phyloP scores from a whole-genome alignment of 768 basidiomycete species.

The Leccinum incarnatum region DNA sequence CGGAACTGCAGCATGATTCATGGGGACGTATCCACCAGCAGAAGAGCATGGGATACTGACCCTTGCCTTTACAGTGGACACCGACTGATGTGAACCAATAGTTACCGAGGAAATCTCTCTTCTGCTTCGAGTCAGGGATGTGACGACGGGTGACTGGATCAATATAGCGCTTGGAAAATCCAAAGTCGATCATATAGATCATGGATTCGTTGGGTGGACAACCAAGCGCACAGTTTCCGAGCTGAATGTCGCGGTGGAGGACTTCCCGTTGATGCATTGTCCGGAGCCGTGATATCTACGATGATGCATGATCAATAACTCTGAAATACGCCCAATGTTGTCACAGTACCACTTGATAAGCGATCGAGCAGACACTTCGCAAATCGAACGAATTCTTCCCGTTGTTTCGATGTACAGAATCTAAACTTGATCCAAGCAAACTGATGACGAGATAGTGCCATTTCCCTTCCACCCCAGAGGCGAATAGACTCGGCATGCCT shows the following conservation, averaged over 20 bases:
- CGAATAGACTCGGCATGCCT: conserved; percentile 75
- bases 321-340: not conserved
- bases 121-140: conserved; percentile 63
- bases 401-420: conserved; percentile 54
- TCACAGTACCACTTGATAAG: conserved; percentile 67
- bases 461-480: conserved; percentile 50
- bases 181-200: conserved; percentile 85
- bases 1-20: conserved; percentile 50
- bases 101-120: conserved; percentile 78
- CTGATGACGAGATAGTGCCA: conserved; percentile 80
- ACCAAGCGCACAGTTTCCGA: conserved; percentile 74
- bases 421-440: conserved; percentile 67
- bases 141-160: conserved; percentile 64
- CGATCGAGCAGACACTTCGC: conserved; percentile 69
- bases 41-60: conserved; percentile 35
- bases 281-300: conserved; percentile 66
- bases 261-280: conserved; percentile 74
- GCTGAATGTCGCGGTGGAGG: conserved; percentile 75
- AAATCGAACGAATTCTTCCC: conserved; percentile 63
- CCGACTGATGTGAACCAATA: conserved; percentile 82
- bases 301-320: conserved; percentile 7
- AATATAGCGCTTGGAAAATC: conserved; percentile 77
- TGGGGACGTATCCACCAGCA: conserved; percentile 16
- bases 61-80: conserved; percentile 76
- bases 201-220: conserved; percentile 52